Conservation (phyloP, 805 yeast genomes). For the Yamadazyma endophytica region DNA sequence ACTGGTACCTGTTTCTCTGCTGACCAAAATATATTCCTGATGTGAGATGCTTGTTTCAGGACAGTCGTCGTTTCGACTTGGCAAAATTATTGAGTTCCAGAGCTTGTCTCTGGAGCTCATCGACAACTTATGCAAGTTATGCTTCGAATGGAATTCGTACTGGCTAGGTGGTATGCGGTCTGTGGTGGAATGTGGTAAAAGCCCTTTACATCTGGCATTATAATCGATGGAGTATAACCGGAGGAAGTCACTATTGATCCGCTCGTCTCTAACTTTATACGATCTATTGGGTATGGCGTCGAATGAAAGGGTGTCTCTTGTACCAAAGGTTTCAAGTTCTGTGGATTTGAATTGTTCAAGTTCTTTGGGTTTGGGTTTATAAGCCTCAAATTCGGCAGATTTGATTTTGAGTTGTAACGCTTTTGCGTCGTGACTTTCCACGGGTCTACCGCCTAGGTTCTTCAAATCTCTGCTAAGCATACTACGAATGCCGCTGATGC, state of each 20-base stretch:
- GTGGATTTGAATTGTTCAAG: slow-evolving; percentile 2
- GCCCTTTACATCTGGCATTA: slow-evolving; percentile 31
- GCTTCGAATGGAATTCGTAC: slow-evolving; percentile 21
- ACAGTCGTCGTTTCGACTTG: slow-evolving; percentile 44
- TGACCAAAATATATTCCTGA: slow-evolving; percentile 19
- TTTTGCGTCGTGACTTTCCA: too few relatives aligned
- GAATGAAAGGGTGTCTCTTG: neutral
- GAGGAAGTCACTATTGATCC: slow-evolving; percentile 48
- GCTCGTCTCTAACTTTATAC: slow-evolving; percentile 38
- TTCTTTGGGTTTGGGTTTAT: slow-evolving; percentile 4
- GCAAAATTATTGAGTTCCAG: slow-evolving; percentile 50
- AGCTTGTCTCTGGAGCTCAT: slow-evolving; percentile 44
- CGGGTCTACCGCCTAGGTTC: too few relatives aligned
- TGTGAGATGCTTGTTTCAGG: slow-evolving; percentile 19
- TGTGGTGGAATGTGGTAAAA: slow-evolving; percentile 17
- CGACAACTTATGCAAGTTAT: slow-evolving; percentile 32
- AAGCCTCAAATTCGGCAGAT: too few relatives aligned
- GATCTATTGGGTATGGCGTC: slow-evolving; percentile 5
- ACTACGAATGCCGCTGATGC: too few relatives aligned
- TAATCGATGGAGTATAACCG: slow-evolving; percentile 48
- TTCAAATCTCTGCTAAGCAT: too few relatives aligned
- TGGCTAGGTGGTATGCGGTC: slow-evolving; percentile 12
- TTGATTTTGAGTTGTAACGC: too few relatives aligned
- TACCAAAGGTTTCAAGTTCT: too few relatives aligned
- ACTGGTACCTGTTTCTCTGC: slow-evolving; percentile 11